Evolutionary conservation across 306 rosid genomes (phyloP).

Genomic region (Quercus alba): DNA sequence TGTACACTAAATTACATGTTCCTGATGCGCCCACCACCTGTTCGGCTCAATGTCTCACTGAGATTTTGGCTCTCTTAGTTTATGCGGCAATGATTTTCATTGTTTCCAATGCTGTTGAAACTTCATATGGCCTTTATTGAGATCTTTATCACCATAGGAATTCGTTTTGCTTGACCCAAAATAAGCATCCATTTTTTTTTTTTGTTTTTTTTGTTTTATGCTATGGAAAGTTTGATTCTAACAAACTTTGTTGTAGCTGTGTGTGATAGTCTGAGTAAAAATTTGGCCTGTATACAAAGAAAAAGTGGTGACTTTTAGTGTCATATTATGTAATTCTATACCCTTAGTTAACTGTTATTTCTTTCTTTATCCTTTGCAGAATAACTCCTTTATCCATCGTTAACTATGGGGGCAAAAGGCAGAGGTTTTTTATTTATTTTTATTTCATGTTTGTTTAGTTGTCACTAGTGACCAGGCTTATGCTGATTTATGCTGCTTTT

Average conservation of each 20-base stretch:
- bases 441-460: background rate
- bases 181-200: too few relatives aligned
- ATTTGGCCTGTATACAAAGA: background rate
- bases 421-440: background rate
- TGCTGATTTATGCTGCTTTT: background rate
- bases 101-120: too few relatives aligned
- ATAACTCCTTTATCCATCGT: background rate
- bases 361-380: background rate
- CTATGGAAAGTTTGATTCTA: too few relatives aligned
- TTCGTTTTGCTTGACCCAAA: too few relatives aligned
- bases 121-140: too few relatives aligned
- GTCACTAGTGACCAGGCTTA: background rate
- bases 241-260: background rate
- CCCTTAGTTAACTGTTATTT: background rate
- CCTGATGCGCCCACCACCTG: too few relatives aligned
- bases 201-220: too few relatives aligned
- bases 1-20: too few relatives aligned
- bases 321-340: background rate
- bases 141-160: too few relatives aligned
- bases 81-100: too few relatives aligned
- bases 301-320: background rate
- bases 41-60: too few relatives aligned
- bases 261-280: background rate
- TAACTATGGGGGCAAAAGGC: background rate
- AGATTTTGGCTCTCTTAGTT: too few relatives aligned